Evolutionary conservation across 1,139 yeast species (phyloP), one percentile per base, ranked within the genome.

Genomic region (Scheffersomyces stambukii): DNA sequence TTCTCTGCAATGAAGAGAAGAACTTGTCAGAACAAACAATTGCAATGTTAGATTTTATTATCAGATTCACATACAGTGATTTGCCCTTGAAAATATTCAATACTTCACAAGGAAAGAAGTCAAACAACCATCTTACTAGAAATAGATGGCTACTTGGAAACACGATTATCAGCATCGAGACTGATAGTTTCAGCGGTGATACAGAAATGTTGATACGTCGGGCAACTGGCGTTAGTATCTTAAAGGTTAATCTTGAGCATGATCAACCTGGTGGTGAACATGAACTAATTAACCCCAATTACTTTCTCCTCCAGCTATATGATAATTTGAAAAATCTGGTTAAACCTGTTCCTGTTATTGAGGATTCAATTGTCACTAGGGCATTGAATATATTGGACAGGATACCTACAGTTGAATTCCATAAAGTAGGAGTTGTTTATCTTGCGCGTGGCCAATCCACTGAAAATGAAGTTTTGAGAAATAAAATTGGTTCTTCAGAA

Each of bases 341-440:
- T 6, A 62, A 60, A 34, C 71, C 72, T 2, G 37, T 63, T 3
- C 64, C 70, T 0, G 40, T 65, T 6, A 40, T 67, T 10, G 67
- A 63, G 15, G 84, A 78, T 34, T 52, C 76, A 0, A 55, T 70
- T 1, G 64, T 76, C 0, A 49, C 55, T 7, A 63, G 95, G 23
- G 84, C 91, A 0, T 48, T 86, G 16, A 54, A 70, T 3, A 69
- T 80, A 4, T 63, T 86, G 37, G 95, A 86, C 48, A 57, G 89
- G 12, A 77, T 83, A 2, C 94, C 95, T 0, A 78, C 81, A 7
- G 83, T 82, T 8, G 84, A 81, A 30, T 81, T 80, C 43, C 88
- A 81, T 52, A 86, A 85, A 50, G 72, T 82, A 22, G 95, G 96
- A 1, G 61, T 86, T 10, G 45, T 86, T 10, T 86, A 85, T 48